These are phyloP conservation scores for Thymus mandschuricus DNA, from an alignment of 257 asterid genomes.

Conservation along the genomic window DNA sequence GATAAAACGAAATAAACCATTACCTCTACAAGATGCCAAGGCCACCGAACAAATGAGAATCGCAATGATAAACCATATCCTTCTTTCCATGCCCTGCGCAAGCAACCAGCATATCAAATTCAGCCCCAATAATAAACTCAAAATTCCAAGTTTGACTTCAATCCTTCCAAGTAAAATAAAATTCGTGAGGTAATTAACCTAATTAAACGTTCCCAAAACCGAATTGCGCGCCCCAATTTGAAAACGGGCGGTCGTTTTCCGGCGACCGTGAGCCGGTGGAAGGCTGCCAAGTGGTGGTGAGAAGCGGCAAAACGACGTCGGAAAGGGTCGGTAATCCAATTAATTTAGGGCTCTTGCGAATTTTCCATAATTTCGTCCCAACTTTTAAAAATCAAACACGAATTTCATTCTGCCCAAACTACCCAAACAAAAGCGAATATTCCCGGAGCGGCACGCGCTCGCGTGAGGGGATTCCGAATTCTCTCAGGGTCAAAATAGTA, in stretches of 20 bases:
- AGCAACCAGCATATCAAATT: background rate
- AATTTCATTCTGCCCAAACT: conserved; percentile 2
- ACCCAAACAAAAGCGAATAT: conserved; percentile 4
- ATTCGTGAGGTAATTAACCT: conserved; percentile 12
- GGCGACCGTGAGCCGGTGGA: conserved; percentile 25
- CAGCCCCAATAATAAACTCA: background rate
- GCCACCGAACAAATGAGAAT: conserved; percentile 36
- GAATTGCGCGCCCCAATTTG: conserved; percentile 26
- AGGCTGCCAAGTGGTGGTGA: conserved; percentile 9
- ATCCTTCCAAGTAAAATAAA: background rate
- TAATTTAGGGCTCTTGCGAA: background rate
- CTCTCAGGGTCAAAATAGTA: conserved; percentile 11
- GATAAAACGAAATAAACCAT: conserved; percentile 1
- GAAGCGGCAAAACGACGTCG: conserved; percentile 47
- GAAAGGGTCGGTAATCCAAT: background rate
- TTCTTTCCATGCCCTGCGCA: conserved; percentile 51
- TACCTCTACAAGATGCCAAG: conserved; percentile 59
- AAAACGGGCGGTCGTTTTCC: conserved; percentile 22
- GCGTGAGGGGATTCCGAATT: background rate
- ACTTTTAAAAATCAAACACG: background rate
- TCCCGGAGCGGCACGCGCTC: background rate
- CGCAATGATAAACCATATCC: conserved; percentile 40
- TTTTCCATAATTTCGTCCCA: conserved; percentile 18
- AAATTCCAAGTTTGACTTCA: conserved; percentile 6
- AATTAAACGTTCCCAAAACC: conserved; percentile 11